Percentiles rank a stretch among this genome's conserved stretches.
These are phyloP conservation scores for Themeda triandra DNA, from an alignment of 176 grass and related monocot species.

Conservation along the genomic window DNA sequence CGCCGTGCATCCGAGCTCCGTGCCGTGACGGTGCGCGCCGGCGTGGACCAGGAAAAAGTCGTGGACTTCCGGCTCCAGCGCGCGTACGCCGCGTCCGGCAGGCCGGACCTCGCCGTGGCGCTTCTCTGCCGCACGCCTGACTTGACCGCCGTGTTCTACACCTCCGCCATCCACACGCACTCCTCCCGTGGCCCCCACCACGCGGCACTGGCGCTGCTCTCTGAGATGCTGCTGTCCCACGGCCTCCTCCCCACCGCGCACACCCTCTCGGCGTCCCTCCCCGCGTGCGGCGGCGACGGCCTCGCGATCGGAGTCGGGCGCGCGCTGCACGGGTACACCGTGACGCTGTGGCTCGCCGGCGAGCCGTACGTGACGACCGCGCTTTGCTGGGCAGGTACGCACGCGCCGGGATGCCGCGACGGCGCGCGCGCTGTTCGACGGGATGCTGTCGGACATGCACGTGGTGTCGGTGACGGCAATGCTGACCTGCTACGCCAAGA, in stretches of 20 bases:
- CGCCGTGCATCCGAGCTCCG: conserved; percentile 61
- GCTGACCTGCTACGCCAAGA: conserved; percentile 79
- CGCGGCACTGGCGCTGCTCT: conserved; percentile 64
- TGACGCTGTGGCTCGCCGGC: conserved; percentile 56
- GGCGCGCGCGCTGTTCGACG: conserved; percentile 70
- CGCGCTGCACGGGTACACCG: conserved; percentile 66
- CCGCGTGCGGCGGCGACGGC: conserved; percentile 49
- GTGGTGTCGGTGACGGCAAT: conserved; percentile 84
- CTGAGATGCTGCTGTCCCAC: conserved; percentile 70
- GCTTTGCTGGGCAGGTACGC: conserved; percentile 90
- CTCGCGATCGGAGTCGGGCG: conserved; percentile 50
- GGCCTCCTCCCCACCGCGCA: conserved; percentile 56
- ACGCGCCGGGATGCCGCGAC: conserved; percentile 56
- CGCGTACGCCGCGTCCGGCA: conserved; percentile 55
- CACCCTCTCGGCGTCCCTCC: conserved; percentile 72
- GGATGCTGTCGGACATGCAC: conserved; percentile 46
- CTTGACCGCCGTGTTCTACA: conserved; percentile 70
- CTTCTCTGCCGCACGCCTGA: conserved; percentile 56
- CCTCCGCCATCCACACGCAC: conserved; percentile 74
- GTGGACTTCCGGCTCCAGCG: conserved; percentile 80
- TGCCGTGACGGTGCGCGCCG: conserved; percentile 51
- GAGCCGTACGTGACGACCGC: conserved; percentile 78
- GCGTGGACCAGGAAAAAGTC: conserved; percentile 42
- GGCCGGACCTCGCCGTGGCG: conserved; percentile 43
- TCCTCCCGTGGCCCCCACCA: conserved; percentile 51